Conservation (phyloP, 495 filamentous ascomycete genomes). For the Penicillium bovifimosum region DNA sequence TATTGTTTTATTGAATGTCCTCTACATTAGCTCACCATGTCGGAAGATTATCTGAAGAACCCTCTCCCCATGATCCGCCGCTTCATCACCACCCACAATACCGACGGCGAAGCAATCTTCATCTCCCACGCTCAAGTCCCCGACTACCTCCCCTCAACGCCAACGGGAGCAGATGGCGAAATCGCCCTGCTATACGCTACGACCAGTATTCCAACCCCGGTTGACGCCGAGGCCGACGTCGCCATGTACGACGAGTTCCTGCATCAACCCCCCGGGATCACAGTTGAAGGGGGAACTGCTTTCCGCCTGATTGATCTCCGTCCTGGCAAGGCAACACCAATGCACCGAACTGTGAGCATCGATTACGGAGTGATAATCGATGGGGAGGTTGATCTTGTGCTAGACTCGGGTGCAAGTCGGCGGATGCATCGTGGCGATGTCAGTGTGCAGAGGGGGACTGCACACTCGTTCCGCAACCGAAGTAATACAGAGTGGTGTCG, state of each 20-base stretch:
- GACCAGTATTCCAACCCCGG: conserved; percentile 22
- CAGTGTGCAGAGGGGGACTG: conserved; percentile 56
- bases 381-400: conserved; percentile 70
- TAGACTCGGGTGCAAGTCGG: conserved; percentile 54
- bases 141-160: conserved; percentile 26
- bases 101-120: conserved; percentile 37
- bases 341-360: conserved; percentile 67
- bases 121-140: conserved; percentile 32
- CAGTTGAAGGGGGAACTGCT: conserved; percentile 28
- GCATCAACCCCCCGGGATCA: conserved; percentile 28
- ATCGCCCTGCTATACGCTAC: conserved; percentile 39
- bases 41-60: conserved; percentile 12
- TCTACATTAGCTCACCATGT: conserved; percentile 2
- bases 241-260: conserved; percentile 33
- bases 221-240: conserved; percentile 34
- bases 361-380: conserved; percentile 71
- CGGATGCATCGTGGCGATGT: conserved; percentile 64
- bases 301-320: conserved; percentile 55
- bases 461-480: conserved; percentile 61
- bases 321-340: conserved; percentile 57
- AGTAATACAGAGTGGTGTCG: conserved; percentile 47
- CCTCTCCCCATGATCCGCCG: conserved; percentile 35
- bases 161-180: conserved; percentile 31
- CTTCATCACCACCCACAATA: conserved; percentile 39
- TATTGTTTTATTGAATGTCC: background rate